phyloP scores from a whole-genome alignment of 2,329 filamentous ascomycete genomes.

The Trichoderma cornu-damae region DNA sequence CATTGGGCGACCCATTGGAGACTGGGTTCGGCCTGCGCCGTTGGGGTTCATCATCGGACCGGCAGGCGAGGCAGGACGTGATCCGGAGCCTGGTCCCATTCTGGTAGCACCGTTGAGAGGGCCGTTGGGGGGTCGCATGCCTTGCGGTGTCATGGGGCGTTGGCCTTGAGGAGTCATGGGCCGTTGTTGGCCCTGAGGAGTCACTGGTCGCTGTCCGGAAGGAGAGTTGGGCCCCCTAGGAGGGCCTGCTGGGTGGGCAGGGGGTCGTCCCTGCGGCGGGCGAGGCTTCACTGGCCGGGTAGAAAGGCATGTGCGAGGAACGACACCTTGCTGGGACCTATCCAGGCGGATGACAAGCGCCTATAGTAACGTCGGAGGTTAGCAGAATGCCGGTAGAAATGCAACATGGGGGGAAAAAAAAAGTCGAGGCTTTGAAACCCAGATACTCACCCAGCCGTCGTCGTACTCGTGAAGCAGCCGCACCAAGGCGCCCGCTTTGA shows the following conservation, averaged over 20 bases:
- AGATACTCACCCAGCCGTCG: conserved; percentile 82
- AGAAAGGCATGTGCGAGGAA: conserved; percentile 88
- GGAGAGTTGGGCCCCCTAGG: conserved; percentile 30
- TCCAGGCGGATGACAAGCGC: conserved; percentile 89
- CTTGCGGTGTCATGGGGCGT: conserved; percentile 39
- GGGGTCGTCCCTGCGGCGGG: conserved; percentile 48
- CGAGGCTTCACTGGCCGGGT: conserved; percentile 87
- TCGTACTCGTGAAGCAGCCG: conserved; percentile 93
- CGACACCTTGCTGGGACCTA: conserved; percentile 86
- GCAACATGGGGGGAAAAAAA: too few species aligned
- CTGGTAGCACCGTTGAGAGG: conserved; percentile 39
- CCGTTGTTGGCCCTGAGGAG: conserved; percentile 37
- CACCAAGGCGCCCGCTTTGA: conserved; percentile 77
- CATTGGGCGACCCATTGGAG: conserved; percentile 34
- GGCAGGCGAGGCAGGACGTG: conserved; percentile 41
- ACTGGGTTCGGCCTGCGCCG: conserved; percentile 25
- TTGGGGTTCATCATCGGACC: conserved; percentile 29
- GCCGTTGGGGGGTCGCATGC: conserved; percentile 34
- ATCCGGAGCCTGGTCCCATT: conserved; percentile 28
- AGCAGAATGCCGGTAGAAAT: conserved; percentile 24
- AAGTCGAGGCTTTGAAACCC: background rate
- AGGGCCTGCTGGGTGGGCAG: conserved; percentile 40
- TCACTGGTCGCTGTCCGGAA: conserved; percentile 35
- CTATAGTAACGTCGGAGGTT: conserved; percentile 44
- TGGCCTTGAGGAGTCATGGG: conserved; percentile 28